These are phyloP conservation scores for Olyra latifolia DNA, from an alignment of 176 grass and related monocot genomes.

Conservation along the genomic window DNA sequence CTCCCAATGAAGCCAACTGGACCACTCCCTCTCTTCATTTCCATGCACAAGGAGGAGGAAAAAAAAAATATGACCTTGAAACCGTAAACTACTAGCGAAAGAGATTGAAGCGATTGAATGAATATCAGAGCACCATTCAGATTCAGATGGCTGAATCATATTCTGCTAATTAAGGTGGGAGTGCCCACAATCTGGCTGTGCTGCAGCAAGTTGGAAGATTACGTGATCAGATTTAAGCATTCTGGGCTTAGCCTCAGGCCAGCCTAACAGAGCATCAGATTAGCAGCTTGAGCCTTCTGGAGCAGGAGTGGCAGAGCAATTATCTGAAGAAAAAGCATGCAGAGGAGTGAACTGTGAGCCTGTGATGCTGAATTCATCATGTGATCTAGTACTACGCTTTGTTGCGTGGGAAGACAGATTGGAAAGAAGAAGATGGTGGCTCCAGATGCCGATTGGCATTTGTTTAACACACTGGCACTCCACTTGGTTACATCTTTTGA, in stretches of 20 bases:
- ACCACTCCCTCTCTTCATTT: background rate
- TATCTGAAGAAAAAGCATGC: background rate
- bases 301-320: background rate
- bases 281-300: background rate
- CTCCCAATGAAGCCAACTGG: background rate
- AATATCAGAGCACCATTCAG: background rate
- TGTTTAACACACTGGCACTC: background rate
- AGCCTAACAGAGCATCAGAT: background rate
- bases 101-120: no score
- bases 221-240: background rate
- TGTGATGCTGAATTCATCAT: background rate
- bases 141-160: background rate
- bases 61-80: background rate
- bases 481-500: background rate
- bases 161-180: background rate
- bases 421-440: background rate
- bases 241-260: background rate
- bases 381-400: background rate
- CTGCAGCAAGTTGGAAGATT: background rate
- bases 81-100: background rate
- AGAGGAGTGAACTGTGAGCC: background rate
- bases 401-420: background rate
- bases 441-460: background rate
- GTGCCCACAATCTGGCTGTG: background rate
- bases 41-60: background rate